Evolutionary conservation across 2,329 filamentous ascomycete species (phyloP).

Genomic region (Bipolaris sorokiniana): DNA sequence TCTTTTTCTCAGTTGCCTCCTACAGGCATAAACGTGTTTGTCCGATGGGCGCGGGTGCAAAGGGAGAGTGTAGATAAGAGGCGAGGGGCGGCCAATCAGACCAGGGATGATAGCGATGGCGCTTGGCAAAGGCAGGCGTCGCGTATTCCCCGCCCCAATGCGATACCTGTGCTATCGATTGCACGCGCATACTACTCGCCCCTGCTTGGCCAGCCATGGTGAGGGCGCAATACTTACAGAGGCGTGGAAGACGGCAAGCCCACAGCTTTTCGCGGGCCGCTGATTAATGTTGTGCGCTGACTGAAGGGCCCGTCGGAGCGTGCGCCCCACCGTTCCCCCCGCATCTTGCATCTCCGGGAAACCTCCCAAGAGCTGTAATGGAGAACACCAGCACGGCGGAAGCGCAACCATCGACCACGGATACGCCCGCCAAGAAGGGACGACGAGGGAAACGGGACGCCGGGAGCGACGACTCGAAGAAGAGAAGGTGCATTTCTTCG

Average conservation of each 20-base stretch:
- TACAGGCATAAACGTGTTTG: constrained; percentile 10
- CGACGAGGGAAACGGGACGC: constrained; percentile 44
- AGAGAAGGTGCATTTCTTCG: constrained; percentile 52
- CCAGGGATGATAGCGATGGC: constrained; percentile 8
- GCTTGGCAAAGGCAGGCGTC: background rate
- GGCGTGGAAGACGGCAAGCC: constrained; percentile 24
- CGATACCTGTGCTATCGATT: constrained; percentile 14
- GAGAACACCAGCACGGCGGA: constrained; percentile 20
- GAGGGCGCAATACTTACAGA: constrained; percentile 8
- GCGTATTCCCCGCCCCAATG: constrained; percentile 16
- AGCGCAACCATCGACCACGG: constrained; percentile 1
- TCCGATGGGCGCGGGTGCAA: background rate
- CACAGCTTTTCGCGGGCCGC: constrained; percentile 20
- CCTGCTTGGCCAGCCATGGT: constrained; percentile 28
- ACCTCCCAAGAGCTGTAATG: constrained; percentile 19
- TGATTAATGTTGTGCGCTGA: constrained; percentile 33
- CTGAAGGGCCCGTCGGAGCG: constrained; percentile 19
- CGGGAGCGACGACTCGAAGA: constrained; percentile 51
- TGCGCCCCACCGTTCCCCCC: constrained; percentile 29
- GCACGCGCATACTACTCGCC: constrained; percentile 6
- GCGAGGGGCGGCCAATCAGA: constrained; percentile 13
- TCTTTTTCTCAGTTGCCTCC: constrained; percentile 2
- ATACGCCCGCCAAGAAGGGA: constrained; percentile 36
- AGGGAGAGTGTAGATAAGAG: constrained; percentile 13
- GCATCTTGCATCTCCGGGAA: constrained; percentile 20